Evolutionary conservation across 1,284 basidiomycete genomes (phyloP), one percentile per base, ranked within the genome.

Genomic region (Puccinia brachypodii): DNA sequence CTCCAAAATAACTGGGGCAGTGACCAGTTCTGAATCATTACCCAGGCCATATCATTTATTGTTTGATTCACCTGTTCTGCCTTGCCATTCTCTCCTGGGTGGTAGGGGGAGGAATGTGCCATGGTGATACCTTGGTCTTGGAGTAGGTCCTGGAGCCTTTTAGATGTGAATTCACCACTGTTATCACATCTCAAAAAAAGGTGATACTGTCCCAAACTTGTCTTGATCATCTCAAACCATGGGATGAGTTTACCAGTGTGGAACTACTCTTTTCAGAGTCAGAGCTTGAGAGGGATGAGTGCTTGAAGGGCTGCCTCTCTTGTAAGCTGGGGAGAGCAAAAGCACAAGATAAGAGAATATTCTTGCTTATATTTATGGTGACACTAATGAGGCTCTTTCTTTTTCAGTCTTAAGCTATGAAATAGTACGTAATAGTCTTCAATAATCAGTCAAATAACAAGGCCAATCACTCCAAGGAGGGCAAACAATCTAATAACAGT

Each of bases 61-160:
- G 68, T 79, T 3, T 40, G 42, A 16, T 79, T 79, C 16, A 79
- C 50, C 22, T 68, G 62, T 22, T 79, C 53, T 4, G 77, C 77
- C 25, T 69, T 68, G 0, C 68, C 53, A 36, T 79, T 79, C 14
- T 79, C 44, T 25, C 31, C 58, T 3, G 68, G 78, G 22, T 74
- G 56, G 42, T 64, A 74, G 2, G 71, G 79, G 0, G 36, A 31
- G 0, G 42, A 33, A 33, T 19, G 1, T 14, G 25, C 58, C 28
- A 64, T 14, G 0, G 22, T 19, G 19, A 74, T 81, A 4, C 77
- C 68, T 2, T 11, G 31, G 44, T 36, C 25, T 9, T 74, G 13
- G 4, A 74, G 31, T 9, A 44, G 42, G 2, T 36, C n/a, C 8
- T 13, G 25, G 25, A 47, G n/a, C 8, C 11, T 36, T 8, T 42